A percentile compares a stretch with the other conserved stretches of the same genome.
Conservation (phyloP, 345 rosid species). For the Litchi chinensis region DNA sequence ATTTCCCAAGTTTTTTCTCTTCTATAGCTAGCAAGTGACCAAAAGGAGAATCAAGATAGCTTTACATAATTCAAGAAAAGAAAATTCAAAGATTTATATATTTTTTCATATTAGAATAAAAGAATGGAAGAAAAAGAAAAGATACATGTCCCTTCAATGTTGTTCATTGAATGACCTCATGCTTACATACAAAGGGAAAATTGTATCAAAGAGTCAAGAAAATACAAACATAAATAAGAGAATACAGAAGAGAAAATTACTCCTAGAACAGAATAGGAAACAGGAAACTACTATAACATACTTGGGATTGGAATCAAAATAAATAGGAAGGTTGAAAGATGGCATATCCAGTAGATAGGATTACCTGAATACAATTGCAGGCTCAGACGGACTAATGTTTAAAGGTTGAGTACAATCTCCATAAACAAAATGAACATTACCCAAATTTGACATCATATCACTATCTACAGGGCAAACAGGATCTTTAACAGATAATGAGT, state of each 20-base stretch:
- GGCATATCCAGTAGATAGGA: not conserved
- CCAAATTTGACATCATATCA: constrained; percentile 53
- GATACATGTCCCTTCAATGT: not conserved
- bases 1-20: constrained; percentile 2
- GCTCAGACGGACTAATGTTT: constrained; percentile 59
- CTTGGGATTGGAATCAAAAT: not conserved
- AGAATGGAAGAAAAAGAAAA: not conserved
- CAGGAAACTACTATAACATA: not conserved
- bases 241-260: not conserved
- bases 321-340: constrained; percentile 2
- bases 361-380: constrained; percentile 80
- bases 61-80: not conserved
- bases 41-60: not conserved
- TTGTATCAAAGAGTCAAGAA: not conserved
- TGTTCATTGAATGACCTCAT: not conserved
- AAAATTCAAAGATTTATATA: not conserved
- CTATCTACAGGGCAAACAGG: constrained; percentile 41
- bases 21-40: not conserved
- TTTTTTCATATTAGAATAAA: not conserved
- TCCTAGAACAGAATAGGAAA: not conserved
- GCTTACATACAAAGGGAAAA: not conserved
- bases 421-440: constrained; percentile 68
- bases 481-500: constrained; percentile 63
- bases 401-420: constrained; percentile 86
- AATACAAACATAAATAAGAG: not conserved